Evolutionary conservation across 768 basidiomycete genomes (phyloP).

Genomic region (Coprinopsis strossmayeri): DNA sequence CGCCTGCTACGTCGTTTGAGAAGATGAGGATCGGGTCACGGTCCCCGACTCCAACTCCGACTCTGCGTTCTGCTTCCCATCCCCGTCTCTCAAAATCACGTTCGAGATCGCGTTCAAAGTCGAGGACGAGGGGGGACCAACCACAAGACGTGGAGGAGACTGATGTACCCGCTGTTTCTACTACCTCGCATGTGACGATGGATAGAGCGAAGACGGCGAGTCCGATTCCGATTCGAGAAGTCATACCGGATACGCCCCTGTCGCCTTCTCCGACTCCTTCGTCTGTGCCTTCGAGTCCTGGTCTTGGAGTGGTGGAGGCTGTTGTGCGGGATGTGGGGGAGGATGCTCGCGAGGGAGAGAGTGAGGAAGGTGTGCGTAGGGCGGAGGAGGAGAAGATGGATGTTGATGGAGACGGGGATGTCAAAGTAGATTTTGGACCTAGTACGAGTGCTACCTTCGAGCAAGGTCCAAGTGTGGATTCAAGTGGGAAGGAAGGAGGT

Average conservation of each 20-base stretch:
- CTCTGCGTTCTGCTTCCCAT: too few species aligned
- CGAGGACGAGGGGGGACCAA: too few species aligned
- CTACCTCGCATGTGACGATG: not conserved
- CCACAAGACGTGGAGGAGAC: not conserved
- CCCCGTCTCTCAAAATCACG: too few species aligned
- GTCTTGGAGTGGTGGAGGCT: not conserved
- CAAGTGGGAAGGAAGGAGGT: too few species aligned
- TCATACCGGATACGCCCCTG: conserved; percentile 9
- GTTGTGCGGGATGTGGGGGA: not conserved
- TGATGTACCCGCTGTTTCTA: not conserved
- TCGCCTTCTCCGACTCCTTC: conserved; percentile 12
- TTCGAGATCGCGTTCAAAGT: too few species aligned
- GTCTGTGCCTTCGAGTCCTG: not conserved
- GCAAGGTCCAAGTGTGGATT: too few species aligned
- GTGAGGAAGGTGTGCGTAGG: not conserved
- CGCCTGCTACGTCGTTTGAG: too few species aligned
- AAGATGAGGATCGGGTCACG: too few species aligned
- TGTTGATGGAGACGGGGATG: too few species aligned
- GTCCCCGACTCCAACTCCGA: too few species aligned
- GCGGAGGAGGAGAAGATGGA: not conserved
- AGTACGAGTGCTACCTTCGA: too few species aligned
- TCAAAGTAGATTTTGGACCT: too few species aligned
- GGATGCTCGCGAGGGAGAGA: not conserved
- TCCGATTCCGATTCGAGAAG: not conserved
- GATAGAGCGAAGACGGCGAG: not conserved